phyloP scores from a whole-genome alignment of 129 eudicot species.

The Helichrysum umbraculigerum region DNA sequence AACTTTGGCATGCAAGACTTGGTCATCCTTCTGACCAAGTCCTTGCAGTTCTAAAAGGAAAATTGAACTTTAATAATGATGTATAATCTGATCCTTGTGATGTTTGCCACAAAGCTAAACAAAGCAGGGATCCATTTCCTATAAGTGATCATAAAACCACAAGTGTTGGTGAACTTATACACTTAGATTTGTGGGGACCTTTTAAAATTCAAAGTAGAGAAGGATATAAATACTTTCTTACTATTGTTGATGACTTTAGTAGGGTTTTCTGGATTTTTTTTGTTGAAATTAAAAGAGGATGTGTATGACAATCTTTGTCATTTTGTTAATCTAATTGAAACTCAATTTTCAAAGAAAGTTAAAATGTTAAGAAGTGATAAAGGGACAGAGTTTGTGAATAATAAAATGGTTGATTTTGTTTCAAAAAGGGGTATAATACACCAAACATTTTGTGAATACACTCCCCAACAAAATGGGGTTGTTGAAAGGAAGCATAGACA shows the following conservation, averaged over 20 bases:
- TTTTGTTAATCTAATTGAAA: background rate
- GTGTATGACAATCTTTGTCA: background rate
- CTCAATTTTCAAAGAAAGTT: background rate
- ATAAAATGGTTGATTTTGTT: background rate
- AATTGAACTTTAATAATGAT: background rate
- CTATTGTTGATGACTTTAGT: background rate
- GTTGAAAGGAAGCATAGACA: too few species aligned
- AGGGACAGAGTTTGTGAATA: background rate
- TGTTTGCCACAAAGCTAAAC: background rate
- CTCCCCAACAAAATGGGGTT: too few species aligned
- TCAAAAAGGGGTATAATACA: too few species aligned
- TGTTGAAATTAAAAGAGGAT: background rate
- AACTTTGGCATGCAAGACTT: background rate
- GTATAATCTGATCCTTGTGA: background rate
- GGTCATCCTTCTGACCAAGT: background rate
- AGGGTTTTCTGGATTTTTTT: background rate
- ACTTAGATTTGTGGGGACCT: too few species aligned
- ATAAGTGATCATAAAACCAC: too few species aligned
- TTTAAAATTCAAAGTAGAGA: too few species aligned
- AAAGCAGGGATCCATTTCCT: too few species aligned
- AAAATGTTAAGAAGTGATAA: background rate
- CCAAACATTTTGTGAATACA: too few species aligned
- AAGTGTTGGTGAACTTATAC: too few species aligned
- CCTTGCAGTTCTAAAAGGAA: background rate
- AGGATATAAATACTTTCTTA: background rate